Base-by-base conservation (phyloP, 306 rosid genomes). In the Malus asiatica region DNA sequence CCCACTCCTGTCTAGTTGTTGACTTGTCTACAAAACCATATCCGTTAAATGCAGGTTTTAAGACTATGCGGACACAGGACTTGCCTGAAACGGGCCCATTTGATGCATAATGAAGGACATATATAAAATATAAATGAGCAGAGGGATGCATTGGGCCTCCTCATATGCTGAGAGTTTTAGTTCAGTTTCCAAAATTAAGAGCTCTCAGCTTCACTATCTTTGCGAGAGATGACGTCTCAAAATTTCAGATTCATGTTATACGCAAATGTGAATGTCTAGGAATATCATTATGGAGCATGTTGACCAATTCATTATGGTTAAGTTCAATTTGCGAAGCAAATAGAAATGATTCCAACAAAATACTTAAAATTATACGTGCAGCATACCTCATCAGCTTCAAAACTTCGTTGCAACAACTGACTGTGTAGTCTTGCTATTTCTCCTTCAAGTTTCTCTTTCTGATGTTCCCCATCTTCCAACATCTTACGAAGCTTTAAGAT, bases 401-500 rank as follows among this genome's bases (percentile, higher is more conserved):
- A 89, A 84, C 93, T 91, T 71, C 91, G 76, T 73, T 90, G 97
- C 89, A 96, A 84, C 85, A 92, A 84, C 75, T 90, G 97, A 83
- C 91, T 89, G 73, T 93, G 99, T 35, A 96, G 87, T 77, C 85
- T 66, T 72, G 93, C 90, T 79, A 96, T 90, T 86, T 96, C 97
- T 79, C 88, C 91, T 86, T 92, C 97, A 74, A 92, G 89, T 82
- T 90, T 96, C 83, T 86, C 91, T 87, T 86, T 92, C 72, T 82
- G 89, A 58, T 42, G 79, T 71, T 88, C 80, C 84, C 88, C 96
- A 23, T 88, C 96, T 83, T 89, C 96, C 80, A 92, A 87, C 82
- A 83, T 78, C 78, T 84, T 88, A 14, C 76, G 89, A 62, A 96
- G 91, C 79, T 87, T 88, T 81, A 78, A 81, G 73, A 92, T 96